Conservation (phyloP, 2,329 filamentous ascomycete genomes). For the Botrytis sinoallii region DNA sequence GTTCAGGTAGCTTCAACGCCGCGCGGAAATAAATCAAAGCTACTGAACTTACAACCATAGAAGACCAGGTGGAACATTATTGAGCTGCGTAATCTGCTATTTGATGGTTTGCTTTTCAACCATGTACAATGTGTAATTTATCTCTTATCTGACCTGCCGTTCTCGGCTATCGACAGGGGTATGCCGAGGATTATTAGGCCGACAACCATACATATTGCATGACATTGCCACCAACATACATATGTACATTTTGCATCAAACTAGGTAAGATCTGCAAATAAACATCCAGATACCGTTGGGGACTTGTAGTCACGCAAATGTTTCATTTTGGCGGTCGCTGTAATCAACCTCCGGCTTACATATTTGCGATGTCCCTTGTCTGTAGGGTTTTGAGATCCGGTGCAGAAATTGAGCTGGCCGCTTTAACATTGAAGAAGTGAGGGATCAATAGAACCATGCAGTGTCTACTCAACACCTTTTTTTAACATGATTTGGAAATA, state of each 20-base stretch:
- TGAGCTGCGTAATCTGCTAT: not conserved
- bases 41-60: not conserved
- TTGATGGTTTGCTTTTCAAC: not conserved
- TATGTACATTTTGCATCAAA: not conserved
- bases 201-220: not conserved
- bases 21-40: not conserved
- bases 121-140: not conserved
- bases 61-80: not conserved
- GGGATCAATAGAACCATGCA: not conserved
- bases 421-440: not conserved
- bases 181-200: not conserved
- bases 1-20: not conserved
- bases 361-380: too few species aligned
- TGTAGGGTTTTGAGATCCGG: not conserved
- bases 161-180: not conserved
- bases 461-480: not conserved
- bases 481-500: too few species aligned
- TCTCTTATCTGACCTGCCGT: not conserved
- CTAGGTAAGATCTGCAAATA: not conserved
- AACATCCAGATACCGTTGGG: not conserved
- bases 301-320: not conserved
- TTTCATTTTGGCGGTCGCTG: too few species aligned
- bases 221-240: constrained; percentile 1
- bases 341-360: not conserved
- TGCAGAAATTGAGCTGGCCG: not conserved